Evolutionary conservation across 257 asterid genomes (phyloP).

Genomic region (Solanum virginianum): DNA sequence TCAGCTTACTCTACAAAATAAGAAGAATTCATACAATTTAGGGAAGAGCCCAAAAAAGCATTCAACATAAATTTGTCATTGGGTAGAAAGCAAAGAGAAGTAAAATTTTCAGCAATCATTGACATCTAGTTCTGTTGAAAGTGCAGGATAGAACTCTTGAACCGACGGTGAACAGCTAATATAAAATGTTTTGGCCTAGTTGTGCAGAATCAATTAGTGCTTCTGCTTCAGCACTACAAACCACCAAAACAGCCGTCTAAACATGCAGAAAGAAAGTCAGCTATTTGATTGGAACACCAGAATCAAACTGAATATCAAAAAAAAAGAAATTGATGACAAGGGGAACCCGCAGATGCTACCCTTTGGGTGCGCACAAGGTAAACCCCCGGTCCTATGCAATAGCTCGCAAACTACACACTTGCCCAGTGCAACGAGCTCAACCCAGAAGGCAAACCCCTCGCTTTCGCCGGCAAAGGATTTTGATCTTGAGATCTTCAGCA

Average conservation of each 20-base stretch:
- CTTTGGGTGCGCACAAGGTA: too few relatives aligned
- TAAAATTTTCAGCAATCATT: background rate
- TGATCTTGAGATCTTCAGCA: too few relatives aligned
- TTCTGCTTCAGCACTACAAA: background rate
- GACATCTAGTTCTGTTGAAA: background rate
- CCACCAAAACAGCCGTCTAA: background rate
- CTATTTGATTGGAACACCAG: background rate
- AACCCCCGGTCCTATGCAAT: too few relatives aligned
- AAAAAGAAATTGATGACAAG: background rate
- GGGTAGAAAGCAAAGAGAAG: background rate
- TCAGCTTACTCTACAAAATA: conserved; percentile 53
- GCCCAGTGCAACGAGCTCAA: too few relatives aligned
- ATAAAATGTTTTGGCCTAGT: background rate
- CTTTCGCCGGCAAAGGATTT: too few relatives aligned
- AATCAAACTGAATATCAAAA: background rate
- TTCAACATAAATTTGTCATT: background rate
- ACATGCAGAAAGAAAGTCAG: background rate
- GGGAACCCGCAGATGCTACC: too few relatives aligned
- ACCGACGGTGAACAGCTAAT: background rate
- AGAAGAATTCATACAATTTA: background rate
- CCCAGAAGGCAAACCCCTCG: too few relatives aligned
- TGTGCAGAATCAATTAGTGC: background rate
- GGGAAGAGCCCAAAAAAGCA: background rate
- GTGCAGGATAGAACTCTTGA: background rate
- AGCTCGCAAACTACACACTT: too few relatives aligned